These are phyloP conservation scores for Globisporangium uncinulatum DNA, from an alignment of 352 stramenopile species.

Conservation along the genomic window DNA sequence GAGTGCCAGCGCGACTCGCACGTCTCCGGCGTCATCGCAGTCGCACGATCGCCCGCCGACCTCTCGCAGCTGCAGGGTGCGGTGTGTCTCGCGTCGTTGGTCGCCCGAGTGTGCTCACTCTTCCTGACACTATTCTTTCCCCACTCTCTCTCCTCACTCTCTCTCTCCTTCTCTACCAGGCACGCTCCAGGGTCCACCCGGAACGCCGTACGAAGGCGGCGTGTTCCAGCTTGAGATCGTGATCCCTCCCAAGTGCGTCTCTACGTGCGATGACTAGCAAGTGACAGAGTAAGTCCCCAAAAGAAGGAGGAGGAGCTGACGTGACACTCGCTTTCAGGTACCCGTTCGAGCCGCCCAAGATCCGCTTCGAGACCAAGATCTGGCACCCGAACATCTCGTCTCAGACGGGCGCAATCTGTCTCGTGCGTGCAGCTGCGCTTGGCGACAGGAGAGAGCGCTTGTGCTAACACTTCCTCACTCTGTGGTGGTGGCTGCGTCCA, in stretches of 20 bases:
- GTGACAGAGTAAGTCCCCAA: too few species aligned
- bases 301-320: background rate
- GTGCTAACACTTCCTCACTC: too few species aligned
- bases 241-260: constrained; percentile 87
- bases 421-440: constrained; percentile 35
- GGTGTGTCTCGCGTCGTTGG: too few species aligned
- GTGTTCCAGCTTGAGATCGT: constrained; percentile 92
- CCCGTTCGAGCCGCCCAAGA: constrained; percentile 95
- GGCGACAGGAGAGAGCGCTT: too few species aligned
- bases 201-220: constrained; percentile 85
- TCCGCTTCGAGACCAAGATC: constrained; percentile 93
- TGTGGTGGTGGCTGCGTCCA: too few species aligned
- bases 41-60: constrained; percentile 22
- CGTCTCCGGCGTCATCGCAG: constrained; percentile 73
- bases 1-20: constrained; percentile 84
- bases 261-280: background rate
- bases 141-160: too few species aligned
- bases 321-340: constrained; percentile 33
- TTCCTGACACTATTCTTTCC: too few species aligned
- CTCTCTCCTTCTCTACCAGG: too few species aligned
- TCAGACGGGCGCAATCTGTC: constrained; percentile 96
- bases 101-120: background rate
- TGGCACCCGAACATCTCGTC: constrained; percentile 98
- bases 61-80: constrained; percentile 27
- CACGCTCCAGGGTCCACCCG: constrained; percentile 42